Evolutionary conservation across 2,329 filamentous ascomycete genomes (phyloP).

Genomic region (Ceratocystis cubensis): DNA sequence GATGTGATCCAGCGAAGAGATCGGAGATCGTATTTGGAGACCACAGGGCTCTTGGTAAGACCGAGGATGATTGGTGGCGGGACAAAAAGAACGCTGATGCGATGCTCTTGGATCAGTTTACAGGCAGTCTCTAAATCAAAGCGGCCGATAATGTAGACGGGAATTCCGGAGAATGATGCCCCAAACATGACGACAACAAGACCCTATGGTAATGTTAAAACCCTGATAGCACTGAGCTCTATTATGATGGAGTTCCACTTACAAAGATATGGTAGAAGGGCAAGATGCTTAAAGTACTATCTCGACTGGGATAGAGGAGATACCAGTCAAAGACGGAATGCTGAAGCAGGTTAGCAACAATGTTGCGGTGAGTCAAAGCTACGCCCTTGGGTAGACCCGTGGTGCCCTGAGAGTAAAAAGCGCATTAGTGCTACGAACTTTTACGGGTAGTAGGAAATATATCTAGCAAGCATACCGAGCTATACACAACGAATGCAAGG

Average conservation of each 20-base stretch:
- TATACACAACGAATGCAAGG: constrained; percentile 75
- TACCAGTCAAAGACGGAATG: constrained; percentile 39
- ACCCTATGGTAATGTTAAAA: constrained; percentile 24
- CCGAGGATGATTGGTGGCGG: constrained; percentile 74
- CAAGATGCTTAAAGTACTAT: constrained; percentile 64
- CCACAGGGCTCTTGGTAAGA: constrained; percentile 64
- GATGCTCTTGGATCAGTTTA: constrained; percentile 58
- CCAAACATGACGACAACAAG: constrained; percentile 27
- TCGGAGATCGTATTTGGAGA: constrained; percentile 69
- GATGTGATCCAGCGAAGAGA: constrained; percentile 73
- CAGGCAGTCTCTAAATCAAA: constrained; percentile 78
- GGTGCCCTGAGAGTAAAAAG: constrained; percentile 45
- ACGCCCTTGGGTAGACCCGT: constrained; percentile 89
- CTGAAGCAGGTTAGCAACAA: constrained; percentile 61
- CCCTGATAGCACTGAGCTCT: background rate
- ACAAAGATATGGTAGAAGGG: constrained; percentile 92
- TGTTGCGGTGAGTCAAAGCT: constrained; percentile 70
- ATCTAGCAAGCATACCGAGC: constrained; percentile 36
- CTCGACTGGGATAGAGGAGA: constrained; percentile 48
- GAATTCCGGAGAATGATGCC: constrained; percentile 47
- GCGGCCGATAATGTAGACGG: constrained; percentile 55
- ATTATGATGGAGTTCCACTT: constrained; percentile 25
- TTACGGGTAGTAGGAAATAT: background rate
- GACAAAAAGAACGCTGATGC: constrained; percentile 66
- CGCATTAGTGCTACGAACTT: background rate